phyloP scores from a whole-genome alignment of 140 eudicot genomes.

The Anethum foeniculum region DNA sequence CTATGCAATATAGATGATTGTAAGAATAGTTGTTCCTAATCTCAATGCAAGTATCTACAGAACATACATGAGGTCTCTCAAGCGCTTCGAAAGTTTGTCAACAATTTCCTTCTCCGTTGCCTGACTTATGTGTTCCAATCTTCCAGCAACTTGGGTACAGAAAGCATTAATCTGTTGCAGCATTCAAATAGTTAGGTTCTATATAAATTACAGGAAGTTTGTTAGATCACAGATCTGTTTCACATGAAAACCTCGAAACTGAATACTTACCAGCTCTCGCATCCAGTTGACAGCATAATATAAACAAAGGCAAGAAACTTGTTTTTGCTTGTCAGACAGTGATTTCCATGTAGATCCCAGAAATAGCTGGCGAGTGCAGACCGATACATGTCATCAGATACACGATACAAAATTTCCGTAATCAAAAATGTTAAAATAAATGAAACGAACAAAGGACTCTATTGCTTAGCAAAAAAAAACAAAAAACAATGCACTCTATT shows the following conservation, averaged over 20 bases:
- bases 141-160: constrained; percentile 66
- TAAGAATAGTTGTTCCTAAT: background rate
- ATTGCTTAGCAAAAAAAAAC: too few species aligned
- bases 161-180: constrained; percentile 61
- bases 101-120: constrained; percentile 59
- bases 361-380: constrained; percentile 39
- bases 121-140: constrained; percentile 54
- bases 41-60: constrained; percentile 3
- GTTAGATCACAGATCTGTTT: constrained; percentile 10
- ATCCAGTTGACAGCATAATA: constrained; percentile 86
- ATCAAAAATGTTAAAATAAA: background rate
- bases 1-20: background rate
- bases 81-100: constrained; percentile 57
- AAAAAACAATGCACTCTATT: background rate
- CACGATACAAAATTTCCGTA: background rate
- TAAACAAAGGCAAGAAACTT: constrained; percentile 53
- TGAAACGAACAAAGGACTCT: constrained; percentile 5
- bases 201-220: background rate
- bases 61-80: constrained; percentile 80
- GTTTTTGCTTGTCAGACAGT: constrained; percentile 54
- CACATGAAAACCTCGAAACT: constrained; percentile 11
- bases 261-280: constrained; percentile 60
- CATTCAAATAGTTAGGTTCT: constrained; percentile 15
- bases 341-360: constrained; percentile 39
- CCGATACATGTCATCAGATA: constrained; percentile 20